Evolutionary conservation across 2,329 filamentous ascomycete genomes (phyloP).

Genomic region (Dothideomycetes sp.): DNA sequence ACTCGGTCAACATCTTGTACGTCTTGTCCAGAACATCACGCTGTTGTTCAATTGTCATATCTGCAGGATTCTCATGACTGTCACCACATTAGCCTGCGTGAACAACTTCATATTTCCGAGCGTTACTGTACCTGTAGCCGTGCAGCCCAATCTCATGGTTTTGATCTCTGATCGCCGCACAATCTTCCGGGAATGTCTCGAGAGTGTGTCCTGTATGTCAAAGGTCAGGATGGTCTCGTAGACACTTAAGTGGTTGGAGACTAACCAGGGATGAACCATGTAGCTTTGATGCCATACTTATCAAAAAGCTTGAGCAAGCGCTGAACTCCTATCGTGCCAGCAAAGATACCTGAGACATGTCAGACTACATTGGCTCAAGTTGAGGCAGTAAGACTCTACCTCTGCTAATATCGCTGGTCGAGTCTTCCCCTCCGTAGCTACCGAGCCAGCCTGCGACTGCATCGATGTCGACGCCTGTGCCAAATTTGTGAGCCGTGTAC

Average conservation of each 20-base stretch:
- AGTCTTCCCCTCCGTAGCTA: constrained; percentile 64
- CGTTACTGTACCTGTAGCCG: constrained; percentile 45
- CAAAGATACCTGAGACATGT: constrained; percentile 51
- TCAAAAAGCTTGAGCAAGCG: constrained; percentile 59
- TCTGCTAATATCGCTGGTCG: constrained; percentile 60
- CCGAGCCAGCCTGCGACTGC: constrained; percentile 66
- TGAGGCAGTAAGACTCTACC: too few relatives aligned
- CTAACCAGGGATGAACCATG: constrained; percentile 56
- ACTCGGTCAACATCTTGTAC: constrained; percentile 58
- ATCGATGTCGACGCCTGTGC: constrained; percentile 53
- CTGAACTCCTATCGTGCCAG: constrained; percentile 55
- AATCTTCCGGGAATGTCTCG: constrained; percentile 57
- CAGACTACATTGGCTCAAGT: too few relatives aligned
- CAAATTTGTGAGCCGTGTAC: background rate
- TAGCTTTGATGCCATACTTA: constrained; percentile 61
- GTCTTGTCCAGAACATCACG: constrained; percentile 64
- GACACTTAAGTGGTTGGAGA: too few relatives aligned
- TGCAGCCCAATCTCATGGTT: constrained; percentile 59
- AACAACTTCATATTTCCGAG: background rate
- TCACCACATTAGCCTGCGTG: background rate
- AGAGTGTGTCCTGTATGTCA: too few relatives aligned
- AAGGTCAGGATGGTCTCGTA: too few relatives aligned
- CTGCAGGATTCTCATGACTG: constrained; percentile 57
- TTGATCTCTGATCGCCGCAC: constrained; percentile 48
- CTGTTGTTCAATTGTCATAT: constrained; percentile 66